Percentiles rank a stretch among this genome's conserved stretches.
Evolutionary conservation across 805 yeast genomes (phyloP).

Genomic region (Myxozyma vanderwaltii): DNA sequence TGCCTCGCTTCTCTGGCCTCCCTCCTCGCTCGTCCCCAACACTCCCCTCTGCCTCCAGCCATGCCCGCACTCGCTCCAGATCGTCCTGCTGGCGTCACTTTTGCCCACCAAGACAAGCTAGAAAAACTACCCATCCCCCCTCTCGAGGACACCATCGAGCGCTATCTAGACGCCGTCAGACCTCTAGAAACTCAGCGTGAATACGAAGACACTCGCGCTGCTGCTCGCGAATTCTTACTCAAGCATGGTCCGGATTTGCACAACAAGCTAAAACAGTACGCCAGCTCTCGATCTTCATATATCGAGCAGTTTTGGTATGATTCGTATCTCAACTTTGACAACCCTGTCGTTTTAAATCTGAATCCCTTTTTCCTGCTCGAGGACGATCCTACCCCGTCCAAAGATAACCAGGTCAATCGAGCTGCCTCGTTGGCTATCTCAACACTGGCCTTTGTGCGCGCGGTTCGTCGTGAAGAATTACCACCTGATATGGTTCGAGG

Average conservation of each 20-base stretch:
- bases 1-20: neutral
- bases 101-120: constrained; percentile 59
- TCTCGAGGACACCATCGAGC: constrained; percentile 63
- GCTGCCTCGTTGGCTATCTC: constrained; percentile 80
- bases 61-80: constrained; percentile 4
- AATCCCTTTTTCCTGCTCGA: constrained; percentile 89
- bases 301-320: constrained; percentile 96
- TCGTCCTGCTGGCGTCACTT: constrained; percentile 47
- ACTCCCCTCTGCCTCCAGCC: no score
- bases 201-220: constrained; percentile 59
- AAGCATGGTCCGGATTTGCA: constrained; percentile 63
- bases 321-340: constrained; percentile 80
- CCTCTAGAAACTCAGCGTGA: constrained; percentile 82
- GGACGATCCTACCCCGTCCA: constrained; percentile 80
- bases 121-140: constrained; percentile 80
- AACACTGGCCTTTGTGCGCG: constrained; percentile 75
- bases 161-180: constrained; percentile 65
- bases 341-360: constrained; percentile 79
- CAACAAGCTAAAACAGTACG: constrained; percentile 60
- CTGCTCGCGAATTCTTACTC: constrained; percentile 59
- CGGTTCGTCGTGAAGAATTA: constrained; percentile 71
- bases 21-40: no score
- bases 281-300: constrained; percentile 68
- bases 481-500: constrained; percentile 69
- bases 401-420: constrained; percentile 66